Conservation (phyloP, 441 rosid genomes). For the Mallotus japonicus region DNA sequence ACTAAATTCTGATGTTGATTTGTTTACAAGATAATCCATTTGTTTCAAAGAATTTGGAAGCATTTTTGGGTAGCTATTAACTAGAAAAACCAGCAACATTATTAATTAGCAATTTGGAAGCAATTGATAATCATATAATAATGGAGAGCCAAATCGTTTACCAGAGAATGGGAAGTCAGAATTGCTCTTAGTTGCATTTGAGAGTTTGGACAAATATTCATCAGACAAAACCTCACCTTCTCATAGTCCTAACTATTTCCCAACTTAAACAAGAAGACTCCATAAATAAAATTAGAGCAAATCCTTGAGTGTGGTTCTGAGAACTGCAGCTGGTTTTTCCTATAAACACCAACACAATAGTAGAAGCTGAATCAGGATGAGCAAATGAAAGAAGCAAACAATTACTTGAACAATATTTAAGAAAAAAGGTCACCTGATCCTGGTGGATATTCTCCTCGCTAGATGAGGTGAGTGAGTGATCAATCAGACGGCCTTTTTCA, state of each 20-base stretch:
- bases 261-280: background rate
- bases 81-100: no score
- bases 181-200: no score
- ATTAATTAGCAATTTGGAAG: no score
- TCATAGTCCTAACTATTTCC: background rate
- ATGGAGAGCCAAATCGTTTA: no score
- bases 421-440: constrained; percentile 2
- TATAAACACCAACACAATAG: constrained; percentile 12
- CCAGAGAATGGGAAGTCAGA: no score
- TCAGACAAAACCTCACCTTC: background rate
- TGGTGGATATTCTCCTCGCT: constrained; percentile 12
- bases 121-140: no score
- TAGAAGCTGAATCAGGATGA: background rate
- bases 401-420: no score
- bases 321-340: constrained; percentile 35
- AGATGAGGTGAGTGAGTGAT: constrained; percentile 26
- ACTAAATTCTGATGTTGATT: no score
- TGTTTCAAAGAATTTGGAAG: no score
- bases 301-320: constrained; percentile 56
- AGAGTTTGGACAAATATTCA: no score
- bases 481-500: constrained; percentile 48
- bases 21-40: no score
- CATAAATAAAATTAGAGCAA: constrained; percentile 33
- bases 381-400: background rate
- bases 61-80: no score